These are phyloP conservation scores for Excoecaria cochinchinensis DNA, from an alignment of 345 rosid genomes.

Conservation along the genomic window DNA sequence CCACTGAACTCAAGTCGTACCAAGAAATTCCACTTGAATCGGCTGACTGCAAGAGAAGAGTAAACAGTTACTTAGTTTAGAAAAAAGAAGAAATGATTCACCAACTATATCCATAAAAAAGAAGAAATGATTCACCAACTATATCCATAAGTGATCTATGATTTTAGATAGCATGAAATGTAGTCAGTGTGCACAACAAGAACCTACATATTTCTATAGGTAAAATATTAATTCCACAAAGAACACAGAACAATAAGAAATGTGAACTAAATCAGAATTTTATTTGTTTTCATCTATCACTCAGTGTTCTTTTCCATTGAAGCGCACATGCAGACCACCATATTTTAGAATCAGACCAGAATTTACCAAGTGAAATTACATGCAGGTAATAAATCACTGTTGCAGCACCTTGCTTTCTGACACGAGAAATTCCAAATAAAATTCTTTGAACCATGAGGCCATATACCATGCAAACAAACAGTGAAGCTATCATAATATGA, in stretches of 20 bases:
- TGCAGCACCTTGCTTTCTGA: not conserved
- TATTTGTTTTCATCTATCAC: not conserved
- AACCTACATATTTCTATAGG: not conserved
- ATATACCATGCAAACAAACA: not conserved
- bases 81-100: not conserved
- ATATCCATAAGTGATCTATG: not conserved
- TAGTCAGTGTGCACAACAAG: not conserved
- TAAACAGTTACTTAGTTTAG: slow-evolving; percentile 6
- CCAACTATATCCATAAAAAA: not conserved
- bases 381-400: not conserved
- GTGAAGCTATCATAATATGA: no score
- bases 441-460: not conserved
- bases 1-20: slow-evolving; percentile 74
- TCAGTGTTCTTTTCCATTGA: not conserved
- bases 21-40: slow-evolving; percentile 74
- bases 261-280: not conserved
- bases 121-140: not conserved
- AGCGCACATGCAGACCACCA: not conserved
- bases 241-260: not conserved
- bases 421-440: not conserved
- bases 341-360: not conserved
- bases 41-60: slow-evolving; percentile 61
- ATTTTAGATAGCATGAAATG: not conserved
- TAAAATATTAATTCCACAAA: not conserved
- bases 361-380: not conserved